Conservation (phyloP, 2,329 filamentous ascomycete genomes). For the Sclerotiophoma versabilis region DNA sequence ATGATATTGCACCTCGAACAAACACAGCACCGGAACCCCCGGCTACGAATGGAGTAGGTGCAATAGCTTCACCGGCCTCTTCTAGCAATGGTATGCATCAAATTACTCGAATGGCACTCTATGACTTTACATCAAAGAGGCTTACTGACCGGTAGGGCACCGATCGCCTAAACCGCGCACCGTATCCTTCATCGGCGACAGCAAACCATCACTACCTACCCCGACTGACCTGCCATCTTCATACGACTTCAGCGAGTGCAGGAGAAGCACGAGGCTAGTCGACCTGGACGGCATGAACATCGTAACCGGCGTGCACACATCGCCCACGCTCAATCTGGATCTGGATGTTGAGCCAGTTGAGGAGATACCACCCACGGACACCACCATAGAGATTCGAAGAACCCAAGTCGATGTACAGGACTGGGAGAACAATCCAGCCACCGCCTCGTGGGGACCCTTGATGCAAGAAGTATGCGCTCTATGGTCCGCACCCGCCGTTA, state of each 20-base stretch:
- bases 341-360: constrained; percentile 26
- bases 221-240: constrained; percentile 16
- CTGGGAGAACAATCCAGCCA: constrained; percentile 26
- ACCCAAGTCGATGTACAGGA: constrained; percentile 23
- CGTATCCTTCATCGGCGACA: constrained; percentile 23
- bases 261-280: constrained; percentile 16
- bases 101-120: background rate
- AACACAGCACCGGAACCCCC: constrained; percentile 2
- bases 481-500: background rate
- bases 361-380: constrained; percentile 20
- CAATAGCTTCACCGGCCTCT: constrained; percentile 25
- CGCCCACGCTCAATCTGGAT: constrained; percentile 14
- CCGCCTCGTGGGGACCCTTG: constrained; percentile 38
- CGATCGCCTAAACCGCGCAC: constrained; percentile 30
- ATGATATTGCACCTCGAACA: constrained; percentile 27
- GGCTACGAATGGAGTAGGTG: constrained; percentile 12
- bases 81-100: constrained; percentile 37
- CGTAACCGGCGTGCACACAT: constrained; percentile 19
- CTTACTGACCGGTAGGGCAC: constrained; percentile 39
- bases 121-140: constrained; percentile 14
- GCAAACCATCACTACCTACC: constrained; percentile 23
- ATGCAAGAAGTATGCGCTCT: constrained; percentile 32
- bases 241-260: constrained; percentile 24
- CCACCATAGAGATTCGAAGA: constrained; percentile 15
- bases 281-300: constrained; percentile 47